These are phyloP conservation scores for Arctostaphylos glauca DNA, from an alignment of 148 eudicot genomes.

Conservation along the genomic window DNA sequence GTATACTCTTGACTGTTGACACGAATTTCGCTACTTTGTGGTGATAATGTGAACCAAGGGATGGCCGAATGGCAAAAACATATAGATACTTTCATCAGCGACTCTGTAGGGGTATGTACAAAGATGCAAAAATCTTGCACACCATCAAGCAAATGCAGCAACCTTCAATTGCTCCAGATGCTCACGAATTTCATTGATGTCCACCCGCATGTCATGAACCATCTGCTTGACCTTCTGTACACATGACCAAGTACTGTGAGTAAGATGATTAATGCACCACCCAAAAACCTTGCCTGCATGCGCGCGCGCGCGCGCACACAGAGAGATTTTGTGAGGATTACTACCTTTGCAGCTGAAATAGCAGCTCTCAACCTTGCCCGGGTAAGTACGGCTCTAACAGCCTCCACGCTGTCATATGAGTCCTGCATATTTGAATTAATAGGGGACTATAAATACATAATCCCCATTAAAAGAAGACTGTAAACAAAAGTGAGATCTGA, in stretches of 20 bases:
- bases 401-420: neutral
- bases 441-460: neutral
- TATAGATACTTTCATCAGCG: neutral
- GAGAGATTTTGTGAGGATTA: neutral
- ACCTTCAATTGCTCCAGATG: neutral
- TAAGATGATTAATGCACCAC: neutral
- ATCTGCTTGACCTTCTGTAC: neutral
- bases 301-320: too few species aligned
- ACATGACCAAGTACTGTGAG: neutral
- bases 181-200: neutral
- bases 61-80: neutral
- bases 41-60: neutral
- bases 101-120: neutral
- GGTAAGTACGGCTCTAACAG: slow-evolving; percentile 2
- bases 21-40: neutral
- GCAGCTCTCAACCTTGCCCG: slow-evolving; percentile 16
- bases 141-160: neutral
- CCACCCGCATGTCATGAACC: slow-evolving; percentile 1
- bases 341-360: neutral
- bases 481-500: neutral
- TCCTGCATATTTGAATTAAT: neutral
- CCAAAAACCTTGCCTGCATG: neutral
- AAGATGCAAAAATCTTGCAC: neutral
- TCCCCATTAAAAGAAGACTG: neutral
- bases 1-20: too few species aligned